Evolutionary conservation across 192 early-diverging fungal species (phyloP).

Genomic region (Gryganskiella cystojenkinii): DNA sequence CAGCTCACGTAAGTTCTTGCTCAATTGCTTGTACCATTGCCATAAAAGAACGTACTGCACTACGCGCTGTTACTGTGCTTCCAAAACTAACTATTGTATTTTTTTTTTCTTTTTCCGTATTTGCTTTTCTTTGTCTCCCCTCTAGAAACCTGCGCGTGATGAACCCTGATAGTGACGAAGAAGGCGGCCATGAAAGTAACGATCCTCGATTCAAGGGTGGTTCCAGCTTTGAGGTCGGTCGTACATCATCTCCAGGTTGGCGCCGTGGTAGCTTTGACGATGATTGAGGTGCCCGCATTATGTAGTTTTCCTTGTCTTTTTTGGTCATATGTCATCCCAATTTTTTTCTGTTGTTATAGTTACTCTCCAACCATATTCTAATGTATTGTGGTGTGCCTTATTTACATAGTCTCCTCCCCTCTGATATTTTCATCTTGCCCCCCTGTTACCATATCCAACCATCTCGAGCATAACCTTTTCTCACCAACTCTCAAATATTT

Average conservation of each 20-base stretch:
- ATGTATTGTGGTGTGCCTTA: too few relatives aligned
- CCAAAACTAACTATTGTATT: too few relatives aligned
- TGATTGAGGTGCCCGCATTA: constrained; percentile 18
- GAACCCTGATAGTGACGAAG: constrained; percentile 46
- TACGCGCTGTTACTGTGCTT: not conserved
- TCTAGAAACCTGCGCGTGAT: constrained; percentile 43
- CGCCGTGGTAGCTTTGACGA: constrained; percentile 51
- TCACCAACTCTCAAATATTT: too few relatives aligned
- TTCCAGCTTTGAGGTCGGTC: constrained; percentile 7
- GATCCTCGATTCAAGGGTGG: not conserved
- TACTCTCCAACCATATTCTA: too few relatives aligned
- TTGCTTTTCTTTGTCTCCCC: not conserved
- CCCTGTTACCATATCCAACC: too few relatives aligned
- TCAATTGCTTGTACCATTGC: not conserved
- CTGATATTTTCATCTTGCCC: too few relatives aligned
- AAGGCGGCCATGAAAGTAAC: not conserved
- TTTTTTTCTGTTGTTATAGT: too few relatives aligned
- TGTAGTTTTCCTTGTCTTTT: too few relatives aligned
- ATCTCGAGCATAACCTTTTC: too few relatives aligned
- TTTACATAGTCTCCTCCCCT: too few relatives aligned
- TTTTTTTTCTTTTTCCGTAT: not conserved
- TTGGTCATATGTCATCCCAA: not conserved
- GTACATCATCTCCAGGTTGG: constrained; percentile 41
- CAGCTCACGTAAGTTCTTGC: constrained; percentile 30
- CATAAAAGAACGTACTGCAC: not conserved